These are phyloP conservation scores for Hypomyces rosellus DNA, from an alignment of 2,329 filamentous ascomycete genomes.

Conservation along the genomic window DNA sequence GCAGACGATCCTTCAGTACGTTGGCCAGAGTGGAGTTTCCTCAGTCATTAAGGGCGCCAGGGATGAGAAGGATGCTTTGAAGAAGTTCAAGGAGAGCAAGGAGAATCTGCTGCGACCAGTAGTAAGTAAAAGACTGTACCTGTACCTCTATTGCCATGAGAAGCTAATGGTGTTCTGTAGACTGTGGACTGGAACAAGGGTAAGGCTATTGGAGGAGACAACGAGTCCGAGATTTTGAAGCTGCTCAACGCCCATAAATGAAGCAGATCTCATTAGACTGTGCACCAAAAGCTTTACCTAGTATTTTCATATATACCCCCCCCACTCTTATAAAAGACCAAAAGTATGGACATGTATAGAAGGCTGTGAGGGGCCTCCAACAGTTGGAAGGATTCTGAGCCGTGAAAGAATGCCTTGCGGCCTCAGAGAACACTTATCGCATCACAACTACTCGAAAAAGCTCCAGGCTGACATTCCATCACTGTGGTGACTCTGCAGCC, in stretches of 20 bases:
- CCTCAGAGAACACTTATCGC: too few species aligned
- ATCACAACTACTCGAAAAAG: too few species aligned
- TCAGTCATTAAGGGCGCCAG: constrained; percentile 66
- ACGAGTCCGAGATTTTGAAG: constrained; percentile 84
- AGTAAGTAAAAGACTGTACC: constrained; percentile 46
- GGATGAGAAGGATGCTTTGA: constrained; percentile 70
- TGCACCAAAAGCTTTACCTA: constrained; percentile 12
- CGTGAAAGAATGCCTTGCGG: too few species aligned
- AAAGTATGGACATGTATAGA: constrained; percentile 6
- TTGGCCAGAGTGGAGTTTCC: constrained; percentile 56
- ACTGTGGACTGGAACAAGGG: constrained; percentile 93
- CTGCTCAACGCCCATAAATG: constrained; percentile 57
- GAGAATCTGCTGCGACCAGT: constrained; percentile 69
- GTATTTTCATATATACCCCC: constrained; percentile 11
- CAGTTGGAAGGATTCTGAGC: too few species aligned
- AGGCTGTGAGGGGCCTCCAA: not conserved
- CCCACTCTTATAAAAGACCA: constrained; percentile 4
- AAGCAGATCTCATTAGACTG: constrained; percentile 6
- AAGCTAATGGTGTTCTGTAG: constrained; percentile 20
- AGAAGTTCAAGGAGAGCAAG: constrained; percentile 64
- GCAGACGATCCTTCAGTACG: constrained; percentile 75
- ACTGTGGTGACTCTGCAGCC: too few species aligned
- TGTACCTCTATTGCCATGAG: not conserved
- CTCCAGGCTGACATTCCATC: too few species aligned
- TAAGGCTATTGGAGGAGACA: constrained; percentile 68